phyloP scores from a whole-genome alignment of 1,139 yeast species.

The Entelexis sorbosivorans region DNA sequence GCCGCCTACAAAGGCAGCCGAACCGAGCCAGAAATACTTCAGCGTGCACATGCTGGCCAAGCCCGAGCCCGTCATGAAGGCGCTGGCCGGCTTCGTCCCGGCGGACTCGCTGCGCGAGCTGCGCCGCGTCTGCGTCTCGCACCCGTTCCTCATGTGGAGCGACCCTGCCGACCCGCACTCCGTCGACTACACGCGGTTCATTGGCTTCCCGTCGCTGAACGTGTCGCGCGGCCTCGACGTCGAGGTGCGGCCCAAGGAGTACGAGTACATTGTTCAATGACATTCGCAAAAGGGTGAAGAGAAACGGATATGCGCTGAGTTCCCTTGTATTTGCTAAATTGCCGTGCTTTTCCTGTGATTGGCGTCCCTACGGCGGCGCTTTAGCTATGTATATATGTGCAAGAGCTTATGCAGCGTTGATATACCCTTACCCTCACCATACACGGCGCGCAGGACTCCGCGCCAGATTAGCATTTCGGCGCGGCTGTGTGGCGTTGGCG shows the following conservation, averaged over 20 bases:
- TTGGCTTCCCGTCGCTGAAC: conserved; percentile 22
- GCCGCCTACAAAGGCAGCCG: neutral
- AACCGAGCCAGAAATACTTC: neutral
- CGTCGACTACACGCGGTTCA: conserved; percentile 2
- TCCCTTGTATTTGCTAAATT: too few relatives aligned
- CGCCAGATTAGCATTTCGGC: too few relatives aligned
- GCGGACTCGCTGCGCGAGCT: neutral
- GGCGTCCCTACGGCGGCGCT: too few relatives aligned
- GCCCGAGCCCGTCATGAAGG: conserved; percentile 1
- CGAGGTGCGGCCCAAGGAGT: conserved; percentile 16
- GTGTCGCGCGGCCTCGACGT: conserved; percentile 7
- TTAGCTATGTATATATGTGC: too few relatives aligned
- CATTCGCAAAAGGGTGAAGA: too few relatives aligned
- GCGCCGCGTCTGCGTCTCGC: conserved; percentile 3
- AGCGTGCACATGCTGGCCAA: conserved; percentile 8
- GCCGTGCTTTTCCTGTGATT: too few relatives aligned
- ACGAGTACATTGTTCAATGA: conserved; percentile 12
- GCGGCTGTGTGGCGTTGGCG: too few relatives aligned
- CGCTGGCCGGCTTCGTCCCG: neutral
- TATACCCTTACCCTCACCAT: too few relatives aligned
- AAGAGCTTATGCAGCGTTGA: too few relatives aligned
- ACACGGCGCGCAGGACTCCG: too few relatives aligned
- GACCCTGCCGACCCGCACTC: conserved; percentile 8
- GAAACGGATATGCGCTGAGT: too few relatives aligned
- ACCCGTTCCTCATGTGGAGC: conserved; percentile 20